Base-by-base conservation (phyloP, 2,329 filamentous ascomycete species). In the Stromatinia cepivora region DNA sequence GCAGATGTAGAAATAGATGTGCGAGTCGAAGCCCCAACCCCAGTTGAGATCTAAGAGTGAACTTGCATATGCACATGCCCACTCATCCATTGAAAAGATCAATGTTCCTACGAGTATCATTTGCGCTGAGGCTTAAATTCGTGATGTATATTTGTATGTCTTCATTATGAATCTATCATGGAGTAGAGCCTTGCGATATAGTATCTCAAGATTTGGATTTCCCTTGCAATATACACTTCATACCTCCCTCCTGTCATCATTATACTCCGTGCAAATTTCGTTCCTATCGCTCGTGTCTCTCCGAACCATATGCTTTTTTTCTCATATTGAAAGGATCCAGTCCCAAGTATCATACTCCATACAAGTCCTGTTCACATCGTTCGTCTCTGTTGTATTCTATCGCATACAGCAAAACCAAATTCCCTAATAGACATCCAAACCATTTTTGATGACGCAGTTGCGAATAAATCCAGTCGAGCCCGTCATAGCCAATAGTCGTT, bases 341-440 rank as follows among this genome's bases (percentile, higher is more conserved):
- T 39, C 45, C 28, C 22, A 22, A 10, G 36, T 25, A 50, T 17
- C 25, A 34, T 50, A 62, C 45, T 50, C 59, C 45, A 36, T 50
- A 62, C 28, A 62, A 36, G 45, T 25, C 9, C 25, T 20, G 4
- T 31, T 5, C 28, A 22, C 31, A 13, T 22, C 58, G 8, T 62
- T 48, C 45, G 15, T 62, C 20, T 13, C 13, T 15, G 59, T 36
- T 1, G 6, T 20, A 25, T 17, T 25, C 8, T 15, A 39, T 50
- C 34, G 31, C 28, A 36, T 11, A 50, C 28, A 62, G 13, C 22
- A 25, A 46, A 48, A 25, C 59, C 13, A 25, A 50, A 50, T 36
- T 36, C 13, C 22, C 22, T 36, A 62, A 36, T 45, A 50, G 22
- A 62, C 48, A 62, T 62, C 45, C 45, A 62, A 62, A 34, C 22